phyloP scores from a whole-genome alignment of 2,329 filamentous ascomycete genomes.

The Ophiostoma himal-ulmi region DNA sequence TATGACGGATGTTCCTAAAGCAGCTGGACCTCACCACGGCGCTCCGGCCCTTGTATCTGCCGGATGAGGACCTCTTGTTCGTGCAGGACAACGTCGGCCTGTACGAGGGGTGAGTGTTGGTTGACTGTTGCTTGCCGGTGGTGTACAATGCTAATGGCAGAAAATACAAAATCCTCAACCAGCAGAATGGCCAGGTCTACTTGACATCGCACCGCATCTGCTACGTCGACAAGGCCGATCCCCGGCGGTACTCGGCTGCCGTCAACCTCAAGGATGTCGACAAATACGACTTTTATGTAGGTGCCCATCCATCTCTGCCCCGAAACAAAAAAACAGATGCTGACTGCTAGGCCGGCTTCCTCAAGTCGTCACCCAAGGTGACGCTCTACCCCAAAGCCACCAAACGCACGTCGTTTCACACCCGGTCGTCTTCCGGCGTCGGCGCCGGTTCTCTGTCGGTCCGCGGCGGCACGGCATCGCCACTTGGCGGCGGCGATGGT shows the following conservation, averaged over 20 bases:
- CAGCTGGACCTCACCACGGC: slow-evolving; percentile 93
- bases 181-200: slow-evolving; percentile 94
- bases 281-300: slow-evolving; percentile 79
- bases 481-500: slow-evolving; percentile 41
- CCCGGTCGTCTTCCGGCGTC: slow-evolving; percentile 43
- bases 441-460: slow-evolving; percentile 43
- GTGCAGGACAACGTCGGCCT: slow-evolving; percentile 96
- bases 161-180: slow-evolving; percentile 89
- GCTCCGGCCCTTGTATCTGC: slow-evolving; percentile 82
- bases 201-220: slow-evolving; percentile 92
- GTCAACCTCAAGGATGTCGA: slow-evolving; percentile 89
- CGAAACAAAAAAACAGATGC: too few species aligned
- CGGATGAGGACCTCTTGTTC: slow-evolving; percentile 91
- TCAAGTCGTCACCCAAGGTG: slow-evolving; percentile 92
- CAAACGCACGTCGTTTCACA: slow-evolving; percentile 33
- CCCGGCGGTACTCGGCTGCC: slow-evolving; percentile 75
- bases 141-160: slow-evolving; percentile 40
- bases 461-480: slow-evolving; percentile 43
- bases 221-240: slow-evolving; percentile 86
- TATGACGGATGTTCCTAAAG: slow-evolving; percentile 93
- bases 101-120: slow-evolving; percentile 79
- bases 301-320: too few species aligned
- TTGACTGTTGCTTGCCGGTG: neutral
- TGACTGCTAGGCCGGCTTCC: slow-evolving; percentile 65
- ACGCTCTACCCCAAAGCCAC: slow-evolving; percentile 77